Evolutionary conservation across 495 filamentous ascomycete genomes (phyloP).

Genomic region (Penicillium tannophilum): DNA sequence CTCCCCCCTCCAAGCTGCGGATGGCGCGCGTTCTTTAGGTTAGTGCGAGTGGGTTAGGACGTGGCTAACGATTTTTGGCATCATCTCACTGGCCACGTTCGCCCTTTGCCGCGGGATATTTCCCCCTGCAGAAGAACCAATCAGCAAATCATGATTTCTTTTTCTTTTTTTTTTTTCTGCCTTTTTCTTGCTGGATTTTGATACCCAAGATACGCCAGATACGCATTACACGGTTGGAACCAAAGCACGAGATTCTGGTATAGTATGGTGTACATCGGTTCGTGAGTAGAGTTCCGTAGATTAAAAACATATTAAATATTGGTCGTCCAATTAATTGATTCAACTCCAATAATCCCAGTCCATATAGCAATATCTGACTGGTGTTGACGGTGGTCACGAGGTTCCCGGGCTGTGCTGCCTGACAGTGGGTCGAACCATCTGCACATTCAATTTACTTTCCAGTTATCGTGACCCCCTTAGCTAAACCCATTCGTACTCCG

Average conservation of each 20-base stretch:
- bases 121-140: slow-evolving; percentile 5
- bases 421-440: slow-evolving; percentile 10
- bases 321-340: background rate
- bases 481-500: background rate
- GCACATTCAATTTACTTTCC: background rate
- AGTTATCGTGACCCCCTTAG: slow-evolving; percentile 7
- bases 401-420: slow-evolving; percentile 6
- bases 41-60: slow-evolving; percentile 11
- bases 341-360: background rate
- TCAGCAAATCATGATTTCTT: slow-evolving; percentile 7
- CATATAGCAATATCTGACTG: background rate
- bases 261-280: background rate
- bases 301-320: too few relatives aligned
- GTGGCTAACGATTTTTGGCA: slow-evolving; percentile 5
- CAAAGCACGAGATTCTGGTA: background rate
- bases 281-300: background rate
- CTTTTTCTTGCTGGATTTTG: background rate
- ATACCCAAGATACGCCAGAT: background rate
- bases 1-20: slow-evolving; percentile 11
- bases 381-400: background rate
- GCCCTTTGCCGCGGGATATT: slow-evolving; percentile 19
- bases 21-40: slow-evolving; percentile 25
- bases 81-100: slow-evolving; percentile 15
- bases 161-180: background rate
- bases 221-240: background rate